Conservation (phyloP, 257 asterid genomes). For the Gentiana dahurica region DNA sequence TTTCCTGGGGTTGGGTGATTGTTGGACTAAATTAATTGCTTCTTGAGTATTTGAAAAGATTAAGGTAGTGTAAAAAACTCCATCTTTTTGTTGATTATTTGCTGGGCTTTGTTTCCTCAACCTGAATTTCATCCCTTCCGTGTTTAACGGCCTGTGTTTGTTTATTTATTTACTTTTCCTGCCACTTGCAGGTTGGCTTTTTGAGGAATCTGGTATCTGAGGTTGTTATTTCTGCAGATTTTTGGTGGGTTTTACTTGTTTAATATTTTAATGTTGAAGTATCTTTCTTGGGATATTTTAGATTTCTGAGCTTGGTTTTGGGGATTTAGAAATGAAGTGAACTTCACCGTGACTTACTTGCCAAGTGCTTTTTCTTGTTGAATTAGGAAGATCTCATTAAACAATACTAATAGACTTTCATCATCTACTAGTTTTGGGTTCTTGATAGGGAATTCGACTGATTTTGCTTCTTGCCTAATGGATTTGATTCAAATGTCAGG, state of each 20-base stretch:
- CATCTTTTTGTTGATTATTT: slow-evolving; percentile 14
- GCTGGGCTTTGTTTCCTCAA: slow-evolving; percentile 17
- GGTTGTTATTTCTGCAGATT: too few species aligned
- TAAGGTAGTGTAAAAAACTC: slow-evolving; percentile 22
- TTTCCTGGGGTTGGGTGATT: not conserved
- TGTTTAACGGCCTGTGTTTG: too few species aligned
- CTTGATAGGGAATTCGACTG: not conserved
- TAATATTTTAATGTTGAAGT: slow-evolving; percentile 9
- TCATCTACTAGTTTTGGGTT: too few species aligned
- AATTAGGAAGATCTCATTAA: slow-evolving; percentile 25
- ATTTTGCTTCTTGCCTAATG: slow-evolving; percentile 7
- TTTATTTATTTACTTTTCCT: too few species aligned
- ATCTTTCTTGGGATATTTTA: slow-evolving; percentile 10
- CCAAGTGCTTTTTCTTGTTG: slow-evolving; percentile 16
- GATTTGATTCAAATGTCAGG: slow-evolving; percentile 35
- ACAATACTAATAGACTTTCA: slow-evolving; percentile 7
- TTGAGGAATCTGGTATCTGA: too few species aligned
- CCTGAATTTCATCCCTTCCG: not conserved
- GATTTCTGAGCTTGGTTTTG: slow-evolving; percentile 9
- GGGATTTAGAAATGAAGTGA: slow-evolving; percentile 11
- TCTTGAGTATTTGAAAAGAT: slow-evolving; percentile 10
- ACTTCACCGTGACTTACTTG: slow-evolving; percentile 17
- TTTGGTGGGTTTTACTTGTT: too few species aligned
- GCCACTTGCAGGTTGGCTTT: too few species aligned
- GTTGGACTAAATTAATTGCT: not conserved